Conservation (phyloP, 2,329 filamentous ascomycete genomes). For the Thielaviopsis euricoi region DNA sequence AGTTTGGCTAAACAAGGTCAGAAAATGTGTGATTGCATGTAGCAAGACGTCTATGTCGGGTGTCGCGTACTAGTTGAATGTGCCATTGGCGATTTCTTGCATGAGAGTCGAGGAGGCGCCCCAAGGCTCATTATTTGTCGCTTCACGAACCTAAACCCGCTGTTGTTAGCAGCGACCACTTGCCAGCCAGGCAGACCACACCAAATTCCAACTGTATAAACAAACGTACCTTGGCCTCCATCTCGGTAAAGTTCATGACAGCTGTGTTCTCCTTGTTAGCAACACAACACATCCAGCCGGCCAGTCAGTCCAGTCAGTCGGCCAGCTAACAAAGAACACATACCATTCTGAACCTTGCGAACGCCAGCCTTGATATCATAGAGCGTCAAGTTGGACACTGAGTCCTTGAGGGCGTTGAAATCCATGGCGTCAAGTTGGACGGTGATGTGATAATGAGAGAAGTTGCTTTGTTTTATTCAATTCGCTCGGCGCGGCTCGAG, state of each 20-base stretch:
- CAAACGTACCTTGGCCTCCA: constrained; percentile 50
- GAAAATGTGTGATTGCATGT: neutral
- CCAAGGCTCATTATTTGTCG: constrained; percentile 98
- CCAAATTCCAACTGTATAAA: neutral
- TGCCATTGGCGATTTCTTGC: constrained; percentile 97
- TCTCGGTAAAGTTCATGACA: constrained; percentile 96
- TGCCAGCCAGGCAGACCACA: too few relatives aligned
- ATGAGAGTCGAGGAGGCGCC: constrained; percentile 69
- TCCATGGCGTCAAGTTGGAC: constrained; percentile 45
- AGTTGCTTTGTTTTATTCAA: too few relatives aligned
- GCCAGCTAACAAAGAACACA: neutral
- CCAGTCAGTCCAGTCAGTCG: neutral
- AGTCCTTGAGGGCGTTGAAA: constrained; percentile 67
- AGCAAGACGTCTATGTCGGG: neutral
- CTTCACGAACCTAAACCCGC: constrained; percentile 66
- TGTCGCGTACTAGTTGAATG: constrained; percentile 78
- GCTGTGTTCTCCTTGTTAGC: constrained; percentile 35
- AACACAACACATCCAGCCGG: constrained; percentile 1
- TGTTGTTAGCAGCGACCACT: neutral
- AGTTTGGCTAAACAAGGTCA: constrained; percentile 49
- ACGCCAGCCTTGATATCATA: constrained; percentile 94
- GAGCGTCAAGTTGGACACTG: constrained; percentile 79
- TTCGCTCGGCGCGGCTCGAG: too few relatives aligned
- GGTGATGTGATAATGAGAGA: neutral
- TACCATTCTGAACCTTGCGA: constrained; percentile 94